Base-by-base conservation (phyloP, 306 rosid species). In the Trifolium fragiferum region DNA sequence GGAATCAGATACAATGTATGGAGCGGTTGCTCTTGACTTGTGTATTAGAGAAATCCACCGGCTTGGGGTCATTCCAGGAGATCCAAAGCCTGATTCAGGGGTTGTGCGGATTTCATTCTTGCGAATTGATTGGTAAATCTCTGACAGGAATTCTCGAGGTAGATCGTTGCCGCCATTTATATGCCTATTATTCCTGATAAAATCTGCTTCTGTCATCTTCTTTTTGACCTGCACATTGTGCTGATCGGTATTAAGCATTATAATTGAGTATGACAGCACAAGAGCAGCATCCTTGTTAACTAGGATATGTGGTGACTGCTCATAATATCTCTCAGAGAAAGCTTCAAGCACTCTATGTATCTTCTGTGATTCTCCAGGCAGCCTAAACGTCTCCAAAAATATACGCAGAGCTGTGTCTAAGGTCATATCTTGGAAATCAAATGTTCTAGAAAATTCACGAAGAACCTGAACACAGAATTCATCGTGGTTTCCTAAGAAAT, bases 321-420 rank as follows among this genome's bases (percentile, higher is more conserved):
- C 99, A 78, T 94, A 94, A 78, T 90, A 94, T 89, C 97, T 92
- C 88, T 92, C 99, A 59, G 99, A 94, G 79, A 94, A 94, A 72
- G 99, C 97, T 86, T 94, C 99, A 69, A 94, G 97, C 75, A 94
- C 99, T 85, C 99, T 84, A 53, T 94, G 99, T 75, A 92, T 94
- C 92, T 94, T 94, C 82, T 94, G 99, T 4, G 99, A 92, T 84
- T 94, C 99, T 78, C 99, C 99, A 16, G 99, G 99, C 62, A 94
- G 85, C 66, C 99, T 84, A 79, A 94, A 94, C 12, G 97, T 92
- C 85, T 92, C 99, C 85, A 94, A 82, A 81, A 94, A 94, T 61
- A 92, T 85, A 43, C 97, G 96, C 73, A 94, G 87, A 19, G 99
- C 97, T 37, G 97, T 94, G 76, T 94, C 99, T 88, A 94, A 87